Evolutionary conservation across 805 yeast species (phyloP), one percentile per base, ranked within the genome.

Genomic region (Novakomyces olei): DNA sequence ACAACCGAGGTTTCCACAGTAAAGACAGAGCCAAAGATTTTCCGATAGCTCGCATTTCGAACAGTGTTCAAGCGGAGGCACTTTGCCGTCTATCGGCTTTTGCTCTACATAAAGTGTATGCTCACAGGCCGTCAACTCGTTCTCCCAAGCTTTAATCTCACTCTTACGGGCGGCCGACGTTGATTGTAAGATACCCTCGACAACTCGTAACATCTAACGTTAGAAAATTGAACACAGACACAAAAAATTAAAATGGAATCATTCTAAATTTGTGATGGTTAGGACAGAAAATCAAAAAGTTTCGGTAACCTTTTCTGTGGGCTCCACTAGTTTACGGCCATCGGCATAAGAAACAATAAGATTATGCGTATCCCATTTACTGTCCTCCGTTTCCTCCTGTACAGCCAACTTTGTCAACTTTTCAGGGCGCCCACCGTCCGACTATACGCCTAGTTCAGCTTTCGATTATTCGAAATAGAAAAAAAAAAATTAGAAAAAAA

Each of bases 1-100:
- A 55, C 99, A 88, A 4, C 94, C 94, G 7, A 81, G 44, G n/a
- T 65, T 55, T 2, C 98, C 98, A 61, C 98, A 88, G 31, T 66
- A 65, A 29, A 88, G 54, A 56, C 99, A 88, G 12, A 88, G 59
- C 99, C 99, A 88, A 30, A 88, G 53, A 48, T 88, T 88, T 41
- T 72, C 76, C 19, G 54, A 51, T 40, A 88, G 57, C 2, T 54
- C 61, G 38, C 64, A 58, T 20, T 41, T 32, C 8, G 49, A 29
- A 36, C 63, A 59, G 10, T 48, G 48, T 2, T 45, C 40, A 8
- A 47, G 37, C 6, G 38, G 34, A 31, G 14, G 14, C 19, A 15
- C 2, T 36, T 35, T 2, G 34, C 25, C 2, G 27, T 33, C 5
- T 31, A 34, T 37, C 30, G 38, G 14, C 26, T 32, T 40, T 38